Percentiles rank a stretch among this genome's conserved stretches.
Evolutionary conservation across 495 filamentous ascomycete genomes (phyloP).

Genomic region (Aspergillus asperescens): DNA sequence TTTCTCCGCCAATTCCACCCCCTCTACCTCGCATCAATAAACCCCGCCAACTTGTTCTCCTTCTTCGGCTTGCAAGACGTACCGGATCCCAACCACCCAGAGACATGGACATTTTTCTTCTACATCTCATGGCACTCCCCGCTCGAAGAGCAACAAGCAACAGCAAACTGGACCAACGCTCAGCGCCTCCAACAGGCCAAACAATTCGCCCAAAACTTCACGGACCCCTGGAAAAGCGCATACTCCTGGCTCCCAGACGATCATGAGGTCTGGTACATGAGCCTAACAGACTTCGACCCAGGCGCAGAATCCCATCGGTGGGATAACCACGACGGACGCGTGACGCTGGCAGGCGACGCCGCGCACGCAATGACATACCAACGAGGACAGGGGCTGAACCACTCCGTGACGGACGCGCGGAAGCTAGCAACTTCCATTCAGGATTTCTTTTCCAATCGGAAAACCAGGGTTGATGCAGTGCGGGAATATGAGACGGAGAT

Average conservation of each 20-base stretch:
- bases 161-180: constrained; percentile 14
- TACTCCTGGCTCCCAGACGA: constrained; percentile 21
- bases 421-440: constrained; percentile 35
- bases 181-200: constrained; percentile 23
- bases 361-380: constrained; percentile 47
- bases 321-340: constrained; percentile 36
- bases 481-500: constrained; percentile 45
- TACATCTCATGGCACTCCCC: constrained; percentile 30
- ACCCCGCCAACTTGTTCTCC: constrained; percentile 16
- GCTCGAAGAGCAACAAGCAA: constrained; percentile 28
- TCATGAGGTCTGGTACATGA: constrained; percentile 27
- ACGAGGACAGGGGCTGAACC: constrained; percentile 47
- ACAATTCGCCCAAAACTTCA: constrained; percentile 11
- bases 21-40: constrained; percentile 18
- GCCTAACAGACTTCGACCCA: constrained; percentile 23
- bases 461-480: constrained; percentile 21
- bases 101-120: constrained; percentile 40
- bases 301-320: constrained; percentile 12
- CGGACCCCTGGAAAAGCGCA: constrained; percentile 20
- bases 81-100: constrained; percentile 33
- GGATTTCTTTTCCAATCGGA: constrained; percentile 13
- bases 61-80: constrained; percentile 35
- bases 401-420: constrained; percentile 43
- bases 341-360: constrained; percentile 48
- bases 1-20: constrained; percentile 28